Percentiles rank a stretch among this genome's conserved stretches.
Evolutionary conservation across 2,329 filamentous ascomycete species (phyloP).

Genomic region (Neonectria coccinea): DNA sequence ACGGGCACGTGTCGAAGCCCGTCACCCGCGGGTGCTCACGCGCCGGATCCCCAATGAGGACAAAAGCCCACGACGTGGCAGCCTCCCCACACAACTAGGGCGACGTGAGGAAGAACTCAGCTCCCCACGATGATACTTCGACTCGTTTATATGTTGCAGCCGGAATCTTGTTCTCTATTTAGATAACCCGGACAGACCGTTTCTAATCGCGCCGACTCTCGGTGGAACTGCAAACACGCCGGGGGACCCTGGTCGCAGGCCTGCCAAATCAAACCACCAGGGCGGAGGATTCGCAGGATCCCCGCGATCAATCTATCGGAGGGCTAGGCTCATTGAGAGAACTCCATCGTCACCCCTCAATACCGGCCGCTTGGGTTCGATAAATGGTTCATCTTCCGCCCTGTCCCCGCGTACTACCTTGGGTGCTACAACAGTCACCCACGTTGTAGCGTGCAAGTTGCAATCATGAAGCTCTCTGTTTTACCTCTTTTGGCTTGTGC

Average conservation of each 20-base stretch:
- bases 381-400: slow-evolving; percentile 4
- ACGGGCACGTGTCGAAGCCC: slow-evolving; percentile 11
- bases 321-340: background rate
- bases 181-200: slow-evolving; percentile 5
- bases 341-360: background rate
- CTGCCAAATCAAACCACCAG: background rate
- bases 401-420: too few species aligned
- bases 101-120: background rate
- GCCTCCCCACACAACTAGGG: background rate
- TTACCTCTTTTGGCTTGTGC: background rate
- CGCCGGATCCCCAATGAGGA: slow-evolving; percentile 3
- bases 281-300: slow-evolving; percentile 20
- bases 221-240: slow-evolving; percentile 11
- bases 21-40: slow-evolving; percentile 13
- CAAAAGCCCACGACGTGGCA: background rate
- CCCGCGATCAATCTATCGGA: background rate
- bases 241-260: slow-evolving; percentile 9
- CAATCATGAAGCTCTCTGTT: slow-evolving; percentile 25
- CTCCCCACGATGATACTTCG: background rate
- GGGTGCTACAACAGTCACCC: background rate
- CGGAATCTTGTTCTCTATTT: background rate
- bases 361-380: background rate
- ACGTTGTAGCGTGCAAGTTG: too few species aligned
- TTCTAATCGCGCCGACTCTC: slow-evolving; percentile 27
- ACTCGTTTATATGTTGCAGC: slow-evolving; percentile 10